Conservation (phyloP, 495 filamentous ascomycete genomes). For the Trichoderma virens region DNA sequence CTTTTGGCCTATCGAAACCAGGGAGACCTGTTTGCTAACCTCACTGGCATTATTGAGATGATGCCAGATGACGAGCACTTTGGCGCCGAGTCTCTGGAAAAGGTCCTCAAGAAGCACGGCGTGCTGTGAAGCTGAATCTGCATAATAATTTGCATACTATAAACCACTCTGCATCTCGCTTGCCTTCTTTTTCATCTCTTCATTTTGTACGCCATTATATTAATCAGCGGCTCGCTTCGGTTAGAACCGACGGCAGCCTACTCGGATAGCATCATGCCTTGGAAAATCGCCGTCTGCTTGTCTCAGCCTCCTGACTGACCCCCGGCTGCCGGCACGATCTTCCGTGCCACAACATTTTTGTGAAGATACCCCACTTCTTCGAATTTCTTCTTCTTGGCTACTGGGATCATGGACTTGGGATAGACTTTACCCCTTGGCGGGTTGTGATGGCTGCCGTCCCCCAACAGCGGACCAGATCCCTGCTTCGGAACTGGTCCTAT, state of each 20-base stretch:
- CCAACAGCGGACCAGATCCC: background rate
- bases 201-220: slow-evolving; percentile 2
- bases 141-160: background rate
- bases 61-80: slow-evolving; percentile 61
- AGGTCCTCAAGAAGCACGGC: slow-evolving; percentile 37
- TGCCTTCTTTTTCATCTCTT: background rate
- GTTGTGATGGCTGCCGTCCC: background rate
- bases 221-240: slow-evolving; percentile 3
- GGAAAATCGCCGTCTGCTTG: background rate
- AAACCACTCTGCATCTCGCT: background rate
- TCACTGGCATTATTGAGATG: slow-evolving; percentile 79
- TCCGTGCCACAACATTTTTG: background rate
- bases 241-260: background rate
- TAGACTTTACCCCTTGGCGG: background rate
- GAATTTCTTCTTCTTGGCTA: slow-evolving; percentile 1
- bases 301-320: background rate
- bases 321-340: background rate
- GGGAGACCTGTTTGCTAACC: slow-evolving; percentile 83
- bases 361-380: slow-evolving; percentile 3
- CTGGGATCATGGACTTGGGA: background rate
- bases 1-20: slow-evolving; percentile 77
- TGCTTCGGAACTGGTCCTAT: background rate
- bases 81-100: slow-evolving; percentile 40
- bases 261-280: background rate
- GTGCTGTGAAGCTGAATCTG: slow-evolving; percentile 22